phyloP scores from a whole-genome alignment of 352 stramenopile species.

The Phytophthora fragariae region DNA sequence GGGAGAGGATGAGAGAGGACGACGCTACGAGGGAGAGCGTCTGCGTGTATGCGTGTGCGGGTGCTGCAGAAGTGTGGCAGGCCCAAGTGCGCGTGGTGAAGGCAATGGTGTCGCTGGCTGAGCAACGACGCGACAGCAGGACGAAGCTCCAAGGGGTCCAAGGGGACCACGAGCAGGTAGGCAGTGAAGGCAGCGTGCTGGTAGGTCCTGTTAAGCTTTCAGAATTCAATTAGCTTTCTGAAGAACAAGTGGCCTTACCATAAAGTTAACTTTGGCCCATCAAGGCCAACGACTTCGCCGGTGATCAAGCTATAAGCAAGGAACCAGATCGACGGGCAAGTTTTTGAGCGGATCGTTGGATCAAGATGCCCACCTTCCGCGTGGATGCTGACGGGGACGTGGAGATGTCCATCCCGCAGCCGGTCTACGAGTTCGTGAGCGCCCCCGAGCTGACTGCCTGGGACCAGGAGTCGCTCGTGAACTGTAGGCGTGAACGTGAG shows the following conservation, averaged over 20 bases:
- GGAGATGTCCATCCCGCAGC: conserved; percentile 27
- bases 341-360: not conserved
- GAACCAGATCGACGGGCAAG: conserved; percentile 18
- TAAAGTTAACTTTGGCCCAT: conserved; percentile 28
- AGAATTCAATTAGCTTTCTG: conserved; percentile 12
- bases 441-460: conserved; percentile 20
- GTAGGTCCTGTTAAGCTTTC: conserved; percentile 7
- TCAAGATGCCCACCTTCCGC: conserved; percentile 19
- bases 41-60: not conserved
- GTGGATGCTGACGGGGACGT: conserved; percentile 28
- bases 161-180: not conserved
- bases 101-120: not conserved
- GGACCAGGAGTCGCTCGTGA: conserved; percentile 27
- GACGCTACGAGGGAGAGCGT: not conserved
- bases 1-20: not conserved
- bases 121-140: not conserved
- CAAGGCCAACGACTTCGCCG: conserved; percentile 13
- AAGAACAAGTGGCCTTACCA: conserved; percentile 12
- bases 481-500: conserved; percentile 15
- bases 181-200: conserved; percentile 6
- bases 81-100: conserved; percentile 5
- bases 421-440: conserved; percentile 28
- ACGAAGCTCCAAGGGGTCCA: not conserved
- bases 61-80: conserved; percentile 1
- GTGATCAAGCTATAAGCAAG: conserved; percentile 15